Conservation (phyloP, 202 grass and related monocot genomes). For the Musa balbisiana region DNA sequence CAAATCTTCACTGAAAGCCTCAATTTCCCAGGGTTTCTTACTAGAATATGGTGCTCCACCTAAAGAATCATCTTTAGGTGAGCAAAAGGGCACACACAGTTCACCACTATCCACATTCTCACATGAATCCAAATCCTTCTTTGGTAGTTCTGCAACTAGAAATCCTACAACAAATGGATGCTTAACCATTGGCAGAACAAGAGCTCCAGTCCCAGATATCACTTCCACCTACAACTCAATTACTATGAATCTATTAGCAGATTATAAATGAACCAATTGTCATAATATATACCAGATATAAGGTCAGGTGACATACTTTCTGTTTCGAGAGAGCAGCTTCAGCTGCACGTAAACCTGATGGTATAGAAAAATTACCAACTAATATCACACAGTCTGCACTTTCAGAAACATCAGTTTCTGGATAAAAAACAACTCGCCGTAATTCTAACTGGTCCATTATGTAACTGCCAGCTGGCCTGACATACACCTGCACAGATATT, state of each 20-base stretch:
- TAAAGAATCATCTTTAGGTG: conserved; percentile 25
- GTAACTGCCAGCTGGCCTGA: conserved; percentile 76
- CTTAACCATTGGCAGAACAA: conserved; percentile 74
- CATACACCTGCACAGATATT: conserved; percentile 37
- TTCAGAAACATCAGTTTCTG: conserved; percentile 38
- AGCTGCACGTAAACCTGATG: conserved; percentile 45
- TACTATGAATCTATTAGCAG: conserved; percentile 12
- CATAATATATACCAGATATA: not conserved
- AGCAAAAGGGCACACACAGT: conserved; percentile 19
- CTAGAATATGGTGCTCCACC: conserved; percentile 23
- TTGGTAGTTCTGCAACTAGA: conserved; percentile 68
- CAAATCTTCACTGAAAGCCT: conserved; percentile 41
- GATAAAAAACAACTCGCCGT: conserved; percentile 39
- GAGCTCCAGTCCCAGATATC: conserved; percentile 46
- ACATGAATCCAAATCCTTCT: conserved; percentile 28
- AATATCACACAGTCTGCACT: conserved; percentile 34
- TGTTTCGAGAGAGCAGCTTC: conserved; percentile 50
- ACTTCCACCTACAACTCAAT: conserved; percentile 47
- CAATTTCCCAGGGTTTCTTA: conserved; percentile 34
- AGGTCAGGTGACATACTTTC: conserved; percentile 30
- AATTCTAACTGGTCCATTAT: conserved; percentile 73
- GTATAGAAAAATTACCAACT: conserved; percentile 55
- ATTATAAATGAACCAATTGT: not conserved
- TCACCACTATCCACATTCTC: conserved; percentile 19
- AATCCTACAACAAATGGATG: conserved; percentile 86